Base-by-base conservation (phyloP, 2,329 filamentous ascomycete species). In the Pseudogymnoascus sp. region DNA sequence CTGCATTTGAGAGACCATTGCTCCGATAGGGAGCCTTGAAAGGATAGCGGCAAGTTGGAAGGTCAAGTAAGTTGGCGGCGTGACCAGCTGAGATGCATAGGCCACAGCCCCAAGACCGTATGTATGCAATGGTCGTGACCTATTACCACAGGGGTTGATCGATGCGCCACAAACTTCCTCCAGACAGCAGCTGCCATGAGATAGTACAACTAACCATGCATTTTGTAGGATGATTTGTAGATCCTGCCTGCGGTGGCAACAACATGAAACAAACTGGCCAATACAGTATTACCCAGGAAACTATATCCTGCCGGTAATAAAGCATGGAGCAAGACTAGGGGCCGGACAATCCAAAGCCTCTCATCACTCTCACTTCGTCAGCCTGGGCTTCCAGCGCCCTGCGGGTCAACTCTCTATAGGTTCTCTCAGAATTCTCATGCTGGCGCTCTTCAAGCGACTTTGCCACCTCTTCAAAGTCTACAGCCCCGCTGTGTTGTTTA, bases 321-420 rank as follows among this genome's bases (percentile, higher is more conserved):
- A 31, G 25, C 8, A 4, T 54, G 48, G 25, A 31, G 25, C 31
- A 54, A 54, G n/a, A 54, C 48, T 54, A 54, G 48, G 25, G 48
- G 48, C 48, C 48, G 25, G 48, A 54, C 7, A 85, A 74, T 14
- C 85, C 88, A 69, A 92, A 79, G 25, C 85, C 85, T 68, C 84
- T 84, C 74, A 93, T 84, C 75, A 90, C 92, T 68, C 87, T 81
- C 65, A 90, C 85, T 75, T 95, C 91, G 73, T 92, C 86, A 8
- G 90, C 91, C 76, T 96, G 91, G 68, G 81, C 80, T 76, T 90
- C 85, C 65, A 96, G 77, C 19, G 90, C 90, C 69, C 81, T 79
- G 67, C 90, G 83, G 89, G 96, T 93, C 69, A 79, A 83, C 63
- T 83, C 80, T n/a, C 81, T 80, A 75, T 93, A 93, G 64, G 79